Evolutionary conservation across 2,329 filamentous ascomycete genomes (phyloP).

Genomic region (Penicillium hordei): DNA sequence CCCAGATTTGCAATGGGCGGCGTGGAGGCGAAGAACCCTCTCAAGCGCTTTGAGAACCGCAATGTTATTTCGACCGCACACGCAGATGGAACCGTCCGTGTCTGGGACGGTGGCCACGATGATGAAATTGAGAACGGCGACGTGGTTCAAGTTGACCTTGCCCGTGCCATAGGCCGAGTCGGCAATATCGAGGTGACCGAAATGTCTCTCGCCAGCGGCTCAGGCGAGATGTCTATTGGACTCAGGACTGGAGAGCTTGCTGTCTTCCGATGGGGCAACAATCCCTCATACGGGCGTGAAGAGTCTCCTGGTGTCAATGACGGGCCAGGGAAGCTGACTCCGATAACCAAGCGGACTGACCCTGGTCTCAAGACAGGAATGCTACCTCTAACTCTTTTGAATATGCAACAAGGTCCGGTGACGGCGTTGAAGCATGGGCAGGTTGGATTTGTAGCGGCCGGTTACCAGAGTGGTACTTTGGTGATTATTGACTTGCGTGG

Average conservation of each 20-base stretch:
- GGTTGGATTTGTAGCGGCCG: constrained; percentile 85
- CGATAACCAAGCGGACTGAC: constrained; percentile 73
- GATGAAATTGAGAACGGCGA: constrained; percentile 89
- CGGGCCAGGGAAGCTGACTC: constrained; percentile 68
- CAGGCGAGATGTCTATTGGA: constrained; percentile 82
- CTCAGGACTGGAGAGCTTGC: constrained; percentile 79
- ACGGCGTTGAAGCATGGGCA: constrained; percentile 82
- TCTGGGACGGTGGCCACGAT: constrained; percentile 90
- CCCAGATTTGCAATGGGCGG: constrained; percentile 78
- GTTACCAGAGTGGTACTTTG: constrained; percentile 78
- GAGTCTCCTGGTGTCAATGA: constrained; percentile 53
- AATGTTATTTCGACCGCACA: constrained; percentile 86
- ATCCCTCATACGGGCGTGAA: constrained; percentile 69
- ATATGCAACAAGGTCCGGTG: constrained; percentile 79
- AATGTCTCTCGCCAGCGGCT: constrained; percentile 77
- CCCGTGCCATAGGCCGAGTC: constrained; percentile 75
- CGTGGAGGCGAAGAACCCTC: constrained; percentile 65
- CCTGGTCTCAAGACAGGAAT: constrained; percentile 73
- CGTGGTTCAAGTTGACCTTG: constrained; percentile 81
- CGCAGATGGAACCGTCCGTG: constrained; percentile 82
- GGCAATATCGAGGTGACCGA: constrained; percentile 73
- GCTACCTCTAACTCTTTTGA: constrained; percentile 75
- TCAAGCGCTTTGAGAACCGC: constrained; percentile 76
- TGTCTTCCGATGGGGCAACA: constrained; percentile 84
- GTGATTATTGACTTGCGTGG: constrained; percentile 85